Evolutionary conservation across 192 early-diverging fungal species (phyloP).

Genomic region (Allomyces macrogynus): DNA sequence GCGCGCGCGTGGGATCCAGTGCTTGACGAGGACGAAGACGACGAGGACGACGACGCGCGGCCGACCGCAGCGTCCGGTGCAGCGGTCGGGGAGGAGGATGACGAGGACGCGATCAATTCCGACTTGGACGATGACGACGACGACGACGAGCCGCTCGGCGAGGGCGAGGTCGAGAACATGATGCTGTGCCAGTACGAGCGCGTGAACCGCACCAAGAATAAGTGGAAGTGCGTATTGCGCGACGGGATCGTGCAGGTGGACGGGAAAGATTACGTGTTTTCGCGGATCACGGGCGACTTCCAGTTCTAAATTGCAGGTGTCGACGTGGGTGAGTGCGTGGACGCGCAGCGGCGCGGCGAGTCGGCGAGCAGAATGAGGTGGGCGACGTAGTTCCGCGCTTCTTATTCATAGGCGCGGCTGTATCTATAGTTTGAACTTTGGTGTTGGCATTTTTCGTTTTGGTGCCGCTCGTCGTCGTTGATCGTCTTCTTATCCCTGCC

Average conservation of each 20-base stretch:
- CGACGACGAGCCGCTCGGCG: conserved; percentile 12
- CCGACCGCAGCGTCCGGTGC: too few relatives aligned
- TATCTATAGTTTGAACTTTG: too few relatives aligned
- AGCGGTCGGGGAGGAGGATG: conserved; percentile 13
- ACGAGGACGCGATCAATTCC: conserved; percentile 44
- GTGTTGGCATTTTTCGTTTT: too few relatives aligned
- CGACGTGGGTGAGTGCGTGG: too few relatives aligned
- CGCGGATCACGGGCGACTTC: conserved; percentile 87
- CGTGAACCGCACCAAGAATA: conserved; percentile 87
- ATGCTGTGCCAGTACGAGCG: conserved; percentile 14
- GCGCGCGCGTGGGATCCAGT: too few relatives aligned
- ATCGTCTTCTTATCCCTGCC: too few relatives aligned
- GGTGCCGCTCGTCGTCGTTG: too few relatives aligned
- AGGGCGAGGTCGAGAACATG: conserved; percentile 6
- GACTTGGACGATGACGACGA: conserved; percentile 40
- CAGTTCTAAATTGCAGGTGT: neutral
- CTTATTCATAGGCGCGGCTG: too few relatives aligned
- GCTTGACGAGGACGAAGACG: neutral
- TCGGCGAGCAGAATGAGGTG: too few relatives aligned
- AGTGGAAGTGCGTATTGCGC: conserved; percentile 94
- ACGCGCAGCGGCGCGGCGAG: too few relatives aligned
- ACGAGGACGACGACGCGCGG: conserved; percentile 1
- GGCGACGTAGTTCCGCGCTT: too few relatives aligned
- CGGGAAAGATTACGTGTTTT: conserved; percentile 87
- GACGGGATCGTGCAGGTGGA: conserved; percentile 93